phyloP scores from a whole-genome alignment of 208 protist genomes.

The Porcisia hertigi region DNA sequence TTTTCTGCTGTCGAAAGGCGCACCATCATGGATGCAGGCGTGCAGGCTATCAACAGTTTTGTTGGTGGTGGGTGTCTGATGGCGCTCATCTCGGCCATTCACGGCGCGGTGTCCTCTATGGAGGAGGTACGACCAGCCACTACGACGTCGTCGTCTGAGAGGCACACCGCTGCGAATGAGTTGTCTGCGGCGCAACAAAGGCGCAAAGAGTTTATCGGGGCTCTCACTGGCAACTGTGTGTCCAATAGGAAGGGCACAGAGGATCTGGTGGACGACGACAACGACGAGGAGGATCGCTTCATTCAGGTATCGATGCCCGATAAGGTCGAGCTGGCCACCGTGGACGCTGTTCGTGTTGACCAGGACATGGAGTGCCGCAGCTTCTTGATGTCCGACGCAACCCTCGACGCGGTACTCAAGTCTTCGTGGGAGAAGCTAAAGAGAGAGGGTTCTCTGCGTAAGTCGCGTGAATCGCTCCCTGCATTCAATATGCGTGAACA shows the following conservation, averaged over 20 bases:
- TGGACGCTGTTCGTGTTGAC: conserved; percentile 37
- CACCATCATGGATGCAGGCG: conserved; percentile 67
- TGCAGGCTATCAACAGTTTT: conserved; percentile 76
- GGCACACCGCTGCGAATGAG: conserved; percentile 31
- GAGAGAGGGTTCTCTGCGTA: conserved; percentile 48
- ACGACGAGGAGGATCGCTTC: conserved; percentile 54
- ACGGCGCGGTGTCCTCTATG: conserved; percentile 49
- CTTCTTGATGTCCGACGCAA: conserved; percentile 48
- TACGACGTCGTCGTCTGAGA: conserved; percentile 8
- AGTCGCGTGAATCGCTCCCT: conserved; percentile 58
- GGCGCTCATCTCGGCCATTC: conserved; percentile 67
- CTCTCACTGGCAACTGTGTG: conserved; percentile 43
- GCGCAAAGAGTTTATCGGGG: conserved; percentile 71
- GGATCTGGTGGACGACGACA: conserved; percentile 24
- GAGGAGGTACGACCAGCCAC: conserved; percentile 17
- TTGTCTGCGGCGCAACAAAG: conserved; percentile 43
- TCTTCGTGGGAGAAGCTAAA: conserved; percentile 68
- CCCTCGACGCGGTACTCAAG: conserved; percentile 41
- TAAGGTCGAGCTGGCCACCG: conserved; percentile 64
- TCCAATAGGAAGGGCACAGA: conserved; percentile 1
- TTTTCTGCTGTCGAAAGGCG: conserved; percentile 51
- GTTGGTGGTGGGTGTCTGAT: conserved; percentile 64
- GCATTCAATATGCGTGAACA: conserved; percentile 71
- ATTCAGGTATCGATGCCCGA: conserved; percentile 61
- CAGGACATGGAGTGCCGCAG: conserved; percentile 40